Evolutionary conservation across 2,329 filamentous ascomycete species (phyloP).

Genomic region (Aspergillus cejpii): DNA sequence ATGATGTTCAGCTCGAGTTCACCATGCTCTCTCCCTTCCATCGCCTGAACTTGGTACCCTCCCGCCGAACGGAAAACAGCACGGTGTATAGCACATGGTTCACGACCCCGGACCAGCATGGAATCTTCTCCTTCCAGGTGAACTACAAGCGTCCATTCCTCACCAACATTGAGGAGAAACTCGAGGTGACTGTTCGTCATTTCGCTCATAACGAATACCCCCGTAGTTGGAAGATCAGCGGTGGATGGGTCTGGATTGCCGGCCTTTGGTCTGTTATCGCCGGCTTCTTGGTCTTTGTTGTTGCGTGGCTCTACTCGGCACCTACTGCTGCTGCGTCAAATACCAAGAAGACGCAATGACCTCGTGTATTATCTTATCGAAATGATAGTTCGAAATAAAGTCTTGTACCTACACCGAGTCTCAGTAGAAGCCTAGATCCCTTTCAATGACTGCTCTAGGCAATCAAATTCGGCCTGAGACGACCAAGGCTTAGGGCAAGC

Average conservation of each 20-base stretch:
- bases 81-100: slow-evolving; percentile 71
- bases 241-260: slow-evolving; percentile 89
- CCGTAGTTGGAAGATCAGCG: slow-evolving; percentile 79
- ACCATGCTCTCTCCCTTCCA: slow-evolving; percentile 98
- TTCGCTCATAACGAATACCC: slow-evolving; percentile 97
- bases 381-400: slow-evolving; percentile 20
- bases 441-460: background rate
- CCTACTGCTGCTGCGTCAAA: slow-evolving; percentile 39
- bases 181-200: slow-evolving; percentile 88
- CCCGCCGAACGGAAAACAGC: slow-evolving; percentile 55
- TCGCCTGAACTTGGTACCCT: slow-evolving; percentile 64
- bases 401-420: slow-evolving; percentile 12
- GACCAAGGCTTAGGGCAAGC: background rate
- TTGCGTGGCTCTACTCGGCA: slow-evolving; percentile 76
- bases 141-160: slow-evolving; percentile 96
- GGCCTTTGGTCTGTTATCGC: slow-evolving; percentile 77
- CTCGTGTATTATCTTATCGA: slow-evolving; percentile 17
- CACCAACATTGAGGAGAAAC: slow-evolving; percentile 85
- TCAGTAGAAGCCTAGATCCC: background rate
- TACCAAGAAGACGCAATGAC: slow-evolving; percentile 45
- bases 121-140: slow-evolving; percentile 96
- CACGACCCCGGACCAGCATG: slow-evolving; percentile 88
- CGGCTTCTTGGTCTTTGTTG: slow-evolving; percentile 79
- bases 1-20: slow-evolving; percentile 88
- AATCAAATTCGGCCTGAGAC: too few relatives aligned